Conservation (phyloP, 441 rosid species). For the Populus hybrid region DNA sequence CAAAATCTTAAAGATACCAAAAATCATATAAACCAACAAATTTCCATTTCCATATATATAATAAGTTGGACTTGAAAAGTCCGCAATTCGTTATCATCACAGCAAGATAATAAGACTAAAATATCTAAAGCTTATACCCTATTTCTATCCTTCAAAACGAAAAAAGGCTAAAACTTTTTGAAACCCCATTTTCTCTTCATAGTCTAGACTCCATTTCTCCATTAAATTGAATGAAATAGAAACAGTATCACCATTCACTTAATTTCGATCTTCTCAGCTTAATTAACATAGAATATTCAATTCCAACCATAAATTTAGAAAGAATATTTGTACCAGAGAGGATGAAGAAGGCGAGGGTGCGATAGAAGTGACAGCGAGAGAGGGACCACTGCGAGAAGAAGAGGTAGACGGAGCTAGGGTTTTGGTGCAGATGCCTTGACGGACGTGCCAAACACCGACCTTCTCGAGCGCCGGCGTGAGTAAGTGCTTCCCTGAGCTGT, state of each 20-base stretch:
- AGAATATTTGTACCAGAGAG: conserved; percentile 44
- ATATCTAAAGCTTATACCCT: background rate
- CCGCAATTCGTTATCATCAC: background rate
- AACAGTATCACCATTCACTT: background rate
- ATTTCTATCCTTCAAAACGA: background rate
- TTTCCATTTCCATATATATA: background rate
- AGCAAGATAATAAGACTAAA: background rate
- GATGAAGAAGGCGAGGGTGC: conserved; percentile 66
- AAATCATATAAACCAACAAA: background rate
- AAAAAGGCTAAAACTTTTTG: background rate
- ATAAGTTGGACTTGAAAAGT: background rate
- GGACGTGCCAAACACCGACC: conserved; percentile 85
- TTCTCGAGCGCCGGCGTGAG: conserved; percentile 79
- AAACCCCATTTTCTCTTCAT: background rate
- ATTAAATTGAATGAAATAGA: too few species aligned
- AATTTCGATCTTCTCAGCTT: background rate
- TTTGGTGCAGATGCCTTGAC: conserved; percentile 76
- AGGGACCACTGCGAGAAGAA: conserved; percentile 48
- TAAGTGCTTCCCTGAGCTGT: conserved; percentile 66
- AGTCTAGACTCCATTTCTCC: background rate
- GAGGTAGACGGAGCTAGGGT: conserved; percentile 50
- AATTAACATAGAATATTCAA: background rate
- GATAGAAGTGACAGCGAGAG: conserved; percentile 63
- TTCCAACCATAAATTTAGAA: background rate
- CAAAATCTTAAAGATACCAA: background rate